Conservation (phyloP, 305 asterid species). For the Andrographis paniculata region DNA sequence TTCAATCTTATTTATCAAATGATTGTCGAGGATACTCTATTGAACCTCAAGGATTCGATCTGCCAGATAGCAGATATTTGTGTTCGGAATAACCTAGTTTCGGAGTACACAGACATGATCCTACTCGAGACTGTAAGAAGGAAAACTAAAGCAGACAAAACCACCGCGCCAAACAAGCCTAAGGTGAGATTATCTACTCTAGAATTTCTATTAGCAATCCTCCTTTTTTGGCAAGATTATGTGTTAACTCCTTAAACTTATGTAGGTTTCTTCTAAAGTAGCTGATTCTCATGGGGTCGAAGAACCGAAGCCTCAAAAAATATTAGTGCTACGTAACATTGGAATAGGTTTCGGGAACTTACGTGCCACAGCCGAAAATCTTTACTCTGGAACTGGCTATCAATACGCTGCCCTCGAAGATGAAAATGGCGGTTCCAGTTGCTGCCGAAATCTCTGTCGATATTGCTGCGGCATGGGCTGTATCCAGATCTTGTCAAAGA, state of each 20-base stretch:
- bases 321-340: conserved; percentile 20
- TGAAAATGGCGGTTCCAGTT: conserved; percentile 51
- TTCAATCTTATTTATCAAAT: too few relatives aligned
- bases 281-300: conserved; percentile 29
- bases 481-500: conserved; percentile 45
- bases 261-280: conserved; percentile 42
- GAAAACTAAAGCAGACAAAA: conserved; percentile 14
- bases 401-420: conserved; percentile 35
- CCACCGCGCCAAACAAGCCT: conserved; percentile 22
- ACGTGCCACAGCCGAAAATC: conserved; percentile 63
- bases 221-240: too few relatives aligned
- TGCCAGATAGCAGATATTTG: conserved; percentile 72
- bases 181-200: conserved; percentile 27
- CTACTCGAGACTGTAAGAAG: conserved; percentile 42
- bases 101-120: conserved; percentile 66
- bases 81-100: conserved; percentile 34
- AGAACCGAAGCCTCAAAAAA: conserved; percentile 34
- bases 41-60: too few relatives aligned
- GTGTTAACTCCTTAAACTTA: too few relatives aligned
- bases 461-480: conserved; percentile 87
- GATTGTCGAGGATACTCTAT: too few relatives aligned
- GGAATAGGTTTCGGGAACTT: conserved; percentile 70
- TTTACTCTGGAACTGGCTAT: conserved; percentile 41
- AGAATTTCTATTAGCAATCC: too few relatives aligned
- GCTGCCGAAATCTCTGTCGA: conserved; percentile 58